These are phyloP conservation scores for Atkinsonella texensis DNA, from an alignment of 2,329 filamentous ascomycete genomes.

Conservation along the genomic window DNA sequence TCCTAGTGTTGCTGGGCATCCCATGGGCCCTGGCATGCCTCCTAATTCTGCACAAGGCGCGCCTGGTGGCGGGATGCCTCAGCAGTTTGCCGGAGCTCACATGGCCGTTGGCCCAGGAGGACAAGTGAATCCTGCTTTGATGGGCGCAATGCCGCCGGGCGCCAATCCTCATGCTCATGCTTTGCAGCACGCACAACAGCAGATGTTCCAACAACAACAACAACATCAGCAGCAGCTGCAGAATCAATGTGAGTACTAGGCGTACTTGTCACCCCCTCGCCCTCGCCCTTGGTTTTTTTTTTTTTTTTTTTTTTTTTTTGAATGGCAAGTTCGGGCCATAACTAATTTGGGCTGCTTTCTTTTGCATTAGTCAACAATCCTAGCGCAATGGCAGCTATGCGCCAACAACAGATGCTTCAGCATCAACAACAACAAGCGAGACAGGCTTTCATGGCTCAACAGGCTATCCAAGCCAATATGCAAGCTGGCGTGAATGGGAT, in stretches of 20 bases:
- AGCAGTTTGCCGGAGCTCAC: slow-evolving; percentile 50
- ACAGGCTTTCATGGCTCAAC: slow-evolving; percentile 42
- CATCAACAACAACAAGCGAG: slow-evolving; percentile 41
- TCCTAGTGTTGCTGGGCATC: slow-evolving; percentile 55
- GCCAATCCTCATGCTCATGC: slow-evolving; percentile 55
- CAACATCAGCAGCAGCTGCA: slow-evolving; percentile 28
- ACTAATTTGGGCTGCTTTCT: slow-evolving; percentile 1
- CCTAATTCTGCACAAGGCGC: slow-evolving; percentile 59
- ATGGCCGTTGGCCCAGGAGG: slow-evolving; percentile 60
- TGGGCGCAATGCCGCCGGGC: slow-evolving; percentile 64
- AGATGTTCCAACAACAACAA: slow-evolving; percentile 45
- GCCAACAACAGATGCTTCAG: slow-evolving; percentile 46
- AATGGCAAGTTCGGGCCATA: not conserved
- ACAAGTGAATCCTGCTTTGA: slow-evolving; percentile 64
- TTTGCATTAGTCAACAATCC: slow-evolving; percentile 22
- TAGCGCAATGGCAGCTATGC: slow-evolving; percentile 27
- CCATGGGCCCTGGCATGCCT: slow-evolving; percentile 49
- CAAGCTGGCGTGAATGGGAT: slow-evolving; percentile 29
- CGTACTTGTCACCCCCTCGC: not conserved
- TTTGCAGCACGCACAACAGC: slow-evolving; percentile 51
- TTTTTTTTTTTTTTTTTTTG: not conserved
- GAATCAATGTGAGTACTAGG: slow-evolving; percentile 20
- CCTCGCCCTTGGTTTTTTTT: not conserved
- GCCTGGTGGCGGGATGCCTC: slow-evolving; percentile 51
- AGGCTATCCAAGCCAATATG: slow-evolving; percentile 41